phyloP scores from a whole-genome alignment of 2,329 filamentous ascomycete species.

The Xylaria sp. region DNA sequence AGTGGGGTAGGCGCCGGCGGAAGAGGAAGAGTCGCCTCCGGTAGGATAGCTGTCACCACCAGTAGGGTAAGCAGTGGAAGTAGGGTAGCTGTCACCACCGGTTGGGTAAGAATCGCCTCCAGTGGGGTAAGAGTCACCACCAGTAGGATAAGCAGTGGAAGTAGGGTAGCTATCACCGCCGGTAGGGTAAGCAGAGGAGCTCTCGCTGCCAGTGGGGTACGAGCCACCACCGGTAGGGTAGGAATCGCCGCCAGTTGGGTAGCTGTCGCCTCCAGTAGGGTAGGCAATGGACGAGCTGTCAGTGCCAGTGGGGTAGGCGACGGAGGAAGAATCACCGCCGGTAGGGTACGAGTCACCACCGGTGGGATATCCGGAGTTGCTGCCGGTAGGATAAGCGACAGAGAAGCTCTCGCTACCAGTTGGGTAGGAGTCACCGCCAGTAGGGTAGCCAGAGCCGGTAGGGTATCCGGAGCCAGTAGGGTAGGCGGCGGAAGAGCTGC shows the following conservation, averaged over 20 bases:
- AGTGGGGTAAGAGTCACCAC: neutral
- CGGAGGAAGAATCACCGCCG: neutral
- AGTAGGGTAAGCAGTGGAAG: neutral
- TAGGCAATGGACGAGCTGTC: constrained; percentile 1
- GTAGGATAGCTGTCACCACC: constrained; percentile 8
- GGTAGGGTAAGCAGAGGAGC: constrained; percentile 1
- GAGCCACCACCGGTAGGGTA: constrained; percentile 3
- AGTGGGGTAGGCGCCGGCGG: constrained; percentile 13
- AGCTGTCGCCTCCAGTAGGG: neutral
- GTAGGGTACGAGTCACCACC: neutral
- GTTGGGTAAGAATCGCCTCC: neutral
- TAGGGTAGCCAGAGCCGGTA: constrained; percentile 12
- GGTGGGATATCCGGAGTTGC: neutral
- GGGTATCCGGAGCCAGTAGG: neutral
- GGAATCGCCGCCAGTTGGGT: neutral
- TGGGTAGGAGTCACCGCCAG: constrained; percentile 9
- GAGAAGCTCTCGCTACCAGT: neutral
- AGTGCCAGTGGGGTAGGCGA: constrained; percentile 2
- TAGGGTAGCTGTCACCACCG: constrained; percentile 3
- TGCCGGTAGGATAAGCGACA: constrained; percentile 1
- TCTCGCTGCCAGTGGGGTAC: neutral
- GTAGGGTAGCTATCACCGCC: neutral
- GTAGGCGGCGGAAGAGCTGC: neutral
- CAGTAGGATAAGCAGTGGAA: constrained; percentile 2
- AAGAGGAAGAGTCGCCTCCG: neutral